These are phyloP conservation scores for Prunella vulgaris DNA, from an alignment of 257 asterid genomes.

Conservation along the genomic window DNA sequence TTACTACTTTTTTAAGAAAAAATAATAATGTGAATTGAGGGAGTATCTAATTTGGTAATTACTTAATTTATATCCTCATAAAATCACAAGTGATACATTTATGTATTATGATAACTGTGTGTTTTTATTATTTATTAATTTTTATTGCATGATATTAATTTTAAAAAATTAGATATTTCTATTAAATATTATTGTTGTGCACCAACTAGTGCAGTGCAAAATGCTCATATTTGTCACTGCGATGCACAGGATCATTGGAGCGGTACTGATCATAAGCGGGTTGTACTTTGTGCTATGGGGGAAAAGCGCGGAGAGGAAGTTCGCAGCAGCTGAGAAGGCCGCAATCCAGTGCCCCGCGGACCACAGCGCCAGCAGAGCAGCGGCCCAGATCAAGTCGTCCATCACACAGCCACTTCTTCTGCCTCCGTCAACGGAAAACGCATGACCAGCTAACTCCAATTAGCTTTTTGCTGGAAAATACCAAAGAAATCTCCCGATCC, in stretches of 20 bases:
- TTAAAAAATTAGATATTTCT: too few relatives aligned
- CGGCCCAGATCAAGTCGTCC: slow-evolving; percentile 61
- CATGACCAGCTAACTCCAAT: slow-evolving; percentile 42
- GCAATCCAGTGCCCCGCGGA: slow-evolving; percentile 56
- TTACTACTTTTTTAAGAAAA: too few relatives aligned
- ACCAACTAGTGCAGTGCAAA: too few relatives aligned
- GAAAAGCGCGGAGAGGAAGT: slow-evolving; percentile 74
- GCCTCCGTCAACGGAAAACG: slow-evolving; percentile 50
- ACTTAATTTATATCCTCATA: too few relatives aligned
- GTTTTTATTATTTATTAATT: too few relatives aligned
- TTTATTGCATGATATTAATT: too few relatives aligned
- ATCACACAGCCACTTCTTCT: slow-evolving; percentile 77
- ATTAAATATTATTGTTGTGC: too few relatives aligned
- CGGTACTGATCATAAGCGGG: slow-evolving; percentile 77
- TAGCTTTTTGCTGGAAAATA: slow-evolving; percentile 30
- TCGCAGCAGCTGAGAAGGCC: slow-evolving; percentile 28
- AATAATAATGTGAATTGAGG: too few relatives aligned
- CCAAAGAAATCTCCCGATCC: slow-evolving; percentile 7
- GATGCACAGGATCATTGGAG: slow-evolving; percentile 77
- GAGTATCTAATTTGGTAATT: too few relatives aligned
- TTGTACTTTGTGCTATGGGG: slow-evolving; percentile 93
- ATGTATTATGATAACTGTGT: too few relatives aligned
- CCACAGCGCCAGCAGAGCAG: slow-evolving; percentile 38
- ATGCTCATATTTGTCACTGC: not conserved
- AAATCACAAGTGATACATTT: too few relatives aligned